A percentile compares a stretch with the other conserved stretches of the same genome.
Conservation (phyloP, 306 rosid species). For the Fragaria nilgerrensis region DNA sequence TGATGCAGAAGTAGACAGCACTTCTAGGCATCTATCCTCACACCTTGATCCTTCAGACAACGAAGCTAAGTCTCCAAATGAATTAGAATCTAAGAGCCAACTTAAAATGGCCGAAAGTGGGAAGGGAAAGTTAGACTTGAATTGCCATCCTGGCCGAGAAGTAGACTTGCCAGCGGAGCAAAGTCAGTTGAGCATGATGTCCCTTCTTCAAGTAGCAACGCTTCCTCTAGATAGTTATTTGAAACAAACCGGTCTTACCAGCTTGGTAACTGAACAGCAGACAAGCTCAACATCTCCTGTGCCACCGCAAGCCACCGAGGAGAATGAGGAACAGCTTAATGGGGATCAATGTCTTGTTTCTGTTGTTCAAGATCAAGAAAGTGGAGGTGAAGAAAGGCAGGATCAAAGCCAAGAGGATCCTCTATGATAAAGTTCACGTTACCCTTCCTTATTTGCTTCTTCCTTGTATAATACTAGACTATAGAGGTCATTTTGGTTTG, state of each 20-base stretch:
- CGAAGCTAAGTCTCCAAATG: slow-evolving; percentile 60
- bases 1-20: slow-evolving; percentile 76
- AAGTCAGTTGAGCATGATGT: slow-evolving; percentile 63
- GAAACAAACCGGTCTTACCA: slow-evolving; percentile 84
- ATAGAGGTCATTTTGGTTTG: slow-evolving; percentile 8
- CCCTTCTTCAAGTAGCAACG: slow-evolving; percentile 80
- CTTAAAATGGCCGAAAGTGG: slow-evolving; percentile 53
- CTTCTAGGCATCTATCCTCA: slow-evolving; percentile 55
- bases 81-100: slow-evolving; percentile 58
- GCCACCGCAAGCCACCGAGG: slow-evolving; percentile 52
- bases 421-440: slow-evolving; percentile 28
- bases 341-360: slow-evolving; percentile 55
- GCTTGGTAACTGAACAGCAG: slow-evolving; percentile 74
- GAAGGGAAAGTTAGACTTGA: slow-evolving; percentile 78
- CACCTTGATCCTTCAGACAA: slow-evolving; percentile 59
- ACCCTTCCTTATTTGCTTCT: slow-evolving; percentile 2
- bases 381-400: slow-evolving; percentile 53
- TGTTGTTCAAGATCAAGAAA: slow-evolving; percentile 49
- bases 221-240: slow-evolving; percentile 77
- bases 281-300: slow-evolving; percentile 57
- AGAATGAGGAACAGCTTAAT: slow-evolving; percentile 53
- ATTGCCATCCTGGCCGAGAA: slow-evolving; percentile 71
- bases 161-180: slow-evolving; percentile 47
- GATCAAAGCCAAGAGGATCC: slow-evolving; percentile 58
- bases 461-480: slow-evolving; percentile 23